Conservation (phyloP, 306 rosid genomes). For the Myrica gale region DNA sequence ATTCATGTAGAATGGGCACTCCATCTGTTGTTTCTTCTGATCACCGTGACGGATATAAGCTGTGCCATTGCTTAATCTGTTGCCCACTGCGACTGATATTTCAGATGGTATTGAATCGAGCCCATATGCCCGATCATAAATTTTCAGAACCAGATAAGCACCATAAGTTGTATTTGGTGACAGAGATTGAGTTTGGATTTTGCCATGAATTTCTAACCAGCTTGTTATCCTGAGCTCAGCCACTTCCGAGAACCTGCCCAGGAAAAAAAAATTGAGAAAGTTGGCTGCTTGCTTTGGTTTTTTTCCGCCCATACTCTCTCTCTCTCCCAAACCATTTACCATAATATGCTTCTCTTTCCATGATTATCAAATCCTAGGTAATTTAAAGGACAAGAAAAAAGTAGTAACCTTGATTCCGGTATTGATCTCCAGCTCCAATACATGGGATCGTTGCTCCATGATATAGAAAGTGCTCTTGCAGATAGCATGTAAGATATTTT, state of each 20-base stretch:
- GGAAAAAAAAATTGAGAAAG: background rate
- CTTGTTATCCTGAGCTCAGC: conserved; percentile 50
- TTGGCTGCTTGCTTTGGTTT: background rate
- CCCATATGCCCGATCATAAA: conserved; percentile 46
- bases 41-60: conserved; percentile 30
- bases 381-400: background rate
- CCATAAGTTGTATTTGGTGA: conserved; percentile 46
- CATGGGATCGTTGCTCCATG: conserved; percentile 47
- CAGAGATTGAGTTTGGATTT: conserved; percentile 32
- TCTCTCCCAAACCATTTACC: background rate
- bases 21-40: conserved; percentile 31
- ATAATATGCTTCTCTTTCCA: background rate
- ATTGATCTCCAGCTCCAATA: conserved; percentile 53
- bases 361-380: background rate
- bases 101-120: conserved; percentile 34
- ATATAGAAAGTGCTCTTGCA: conserved; percentile 50
- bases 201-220: conserved; percentile 61
- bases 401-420: conserved; percentile 46
- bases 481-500: conserved; percentile 44
- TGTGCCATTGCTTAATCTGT: conserved; percentile 21
- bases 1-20: conserved; percentile 34
- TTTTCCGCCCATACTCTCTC: too few relatives aligned
- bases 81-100: conserved; percentile 38
- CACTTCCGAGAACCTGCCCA: conserved; percentile 45
- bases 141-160: conserved; percentile 57